Percentiles rank a stretch among this genome's conserved stretches.
These are phyloP conservation scores for Earliella scabrosa DNA, from an alignment of 1,284 basidiomycete genomes.

Conservation along the genomic window DNA sequence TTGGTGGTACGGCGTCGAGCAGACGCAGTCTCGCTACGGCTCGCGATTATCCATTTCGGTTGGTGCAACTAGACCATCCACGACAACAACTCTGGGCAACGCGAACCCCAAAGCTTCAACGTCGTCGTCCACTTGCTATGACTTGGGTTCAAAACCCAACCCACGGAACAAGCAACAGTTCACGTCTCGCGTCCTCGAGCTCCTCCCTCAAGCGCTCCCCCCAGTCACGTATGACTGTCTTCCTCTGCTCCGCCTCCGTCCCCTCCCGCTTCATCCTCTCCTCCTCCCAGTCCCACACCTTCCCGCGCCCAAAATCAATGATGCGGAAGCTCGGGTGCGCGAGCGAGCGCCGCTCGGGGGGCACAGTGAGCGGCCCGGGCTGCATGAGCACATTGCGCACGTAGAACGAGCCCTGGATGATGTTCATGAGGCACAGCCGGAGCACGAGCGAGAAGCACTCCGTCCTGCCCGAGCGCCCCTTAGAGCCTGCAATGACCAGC, in stretches of 20 bases:
- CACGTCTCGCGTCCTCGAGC: too few relatives aligned
- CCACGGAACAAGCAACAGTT: too few relatives aligned
- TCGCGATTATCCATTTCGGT: too few relatives aligned
- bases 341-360: slow-evolving; percentile 31
- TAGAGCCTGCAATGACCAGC: not conserved
- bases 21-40: too few relatives aligned
- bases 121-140: too few relatives aligned
- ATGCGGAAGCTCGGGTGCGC: slow-evolving; percentile 46
- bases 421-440: slow-evolving; percentile 45
- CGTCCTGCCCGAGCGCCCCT: slow-evolving; percentile 29
- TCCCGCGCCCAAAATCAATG: slow-evolving; percentile 53
- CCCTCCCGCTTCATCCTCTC: not conserved
- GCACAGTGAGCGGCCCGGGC: slow-evolving; percentile 46
- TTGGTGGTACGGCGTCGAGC: too few relatives aligned
- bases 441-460: slow-evolving; percentile 47
- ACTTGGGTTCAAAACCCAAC: too few relatives aligned
- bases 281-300: not conserved
- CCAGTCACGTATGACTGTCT: too few relatives aligned
- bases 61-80: too few relatives aligned
- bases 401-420: slow-evolving; percentile 47
- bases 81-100: too few relatives aligned
- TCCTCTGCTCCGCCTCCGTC: not conserved
- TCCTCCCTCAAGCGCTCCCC: too few relatives aligned
- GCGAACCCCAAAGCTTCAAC: too few relatives aligned
- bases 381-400: slow-evolving; percentile 52